These are phyloP conservation scores for Cercospora zeina DNA, from an alignment of 2,329 filamentous ascomycete species.

Conservation along the genomic window DNA sequence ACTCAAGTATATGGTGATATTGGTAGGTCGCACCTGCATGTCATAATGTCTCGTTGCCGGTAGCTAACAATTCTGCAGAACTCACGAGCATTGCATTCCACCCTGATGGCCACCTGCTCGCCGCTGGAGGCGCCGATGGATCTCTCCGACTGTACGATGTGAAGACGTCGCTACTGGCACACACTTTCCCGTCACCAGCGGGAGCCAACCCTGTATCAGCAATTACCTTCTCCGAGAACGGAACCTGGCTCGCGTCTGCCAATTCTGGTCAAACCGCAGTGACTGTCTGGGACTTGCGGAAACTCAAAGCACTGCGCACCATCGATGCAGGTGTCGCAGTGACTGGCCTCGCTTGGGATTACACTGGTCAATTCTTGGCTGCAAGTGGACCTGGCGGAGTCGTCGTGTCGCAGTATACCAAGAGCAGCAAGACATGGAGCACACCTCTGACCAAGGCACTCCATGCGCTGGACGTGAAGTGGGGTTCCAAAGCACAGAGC, in stretches of 20 bases:
- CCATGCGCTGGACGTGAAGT: conserved; percentile 70
- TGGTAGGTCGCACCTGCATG: conserved; percentile 56
- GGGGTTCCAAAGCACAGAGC: conserved; percentile 73
- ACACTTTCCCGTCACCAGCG: conserved; percentile 62
- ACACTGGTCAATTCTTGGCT: conserved; percentile 89
- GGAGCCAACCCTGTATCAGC: conserved; percentile 65
- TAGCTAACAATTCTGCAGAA: conserved; percentile 52
- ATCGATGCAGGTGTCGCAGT: conserved; percentile 81
- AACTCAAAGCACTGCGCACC: conserved; percentile 77
- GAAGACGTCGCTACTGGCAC: conserved; percentile 73
- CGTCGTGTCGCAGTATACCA: conserved; percentile 85
- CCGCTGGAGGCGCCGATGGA: conserved; percentile 74
- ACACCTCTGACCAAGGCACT: conserved; percentile 78
- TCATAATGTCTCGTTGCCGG: not conserved
- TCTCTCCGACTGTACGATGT: conserved; percentile 88
- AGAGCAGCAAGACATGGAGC: conserved; percentile 83
- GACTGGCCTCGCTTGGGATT: conserved; percentile 81
- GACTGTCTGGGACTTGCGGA: conserved; percentile 88
- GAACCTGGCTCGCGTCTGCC: conserved; percentile 87
- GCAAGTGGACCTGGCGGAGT: conserved; percentile 77
- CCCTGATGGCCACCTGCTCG: conserved; percentile 92
- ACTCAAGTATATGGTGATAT: conserved; percentile 78
- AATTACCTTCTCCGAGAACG: conserved; percentile 90
- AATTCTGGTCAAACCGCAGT: conserved; percentile 75
- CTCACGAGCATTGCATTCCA: conserved; percentile 83